phyloP scores from a whole-genome alignment of 345 rosid genomes.

The Moringa oleifera region DNA sequence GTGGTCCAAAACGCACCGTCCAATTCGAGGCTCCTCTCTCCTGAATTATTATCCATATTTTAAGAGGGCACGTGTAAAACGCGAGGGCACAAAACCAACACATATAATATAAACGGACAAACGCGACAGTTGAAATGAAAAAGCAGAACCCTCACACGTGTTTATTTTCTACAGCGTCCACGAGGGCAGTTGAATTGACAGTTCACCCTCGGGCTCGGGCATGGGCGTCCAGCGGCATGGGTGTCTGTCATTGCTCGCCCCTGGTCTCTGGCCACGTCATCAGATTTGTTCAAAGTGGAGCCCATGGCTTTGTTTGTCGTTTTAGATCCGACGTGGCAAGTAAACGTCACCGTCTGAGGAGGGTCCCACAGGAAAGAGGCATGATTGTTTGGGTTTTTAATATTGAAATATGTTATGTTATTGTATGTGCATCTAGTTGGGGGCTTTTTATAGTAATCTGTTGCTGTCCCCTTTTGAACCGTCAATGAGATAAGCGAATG shows the following conservation, averaged over 20 bases:
- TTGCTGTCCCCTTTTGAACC: constrained; percentile 27
- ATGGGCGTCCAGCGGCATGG: too few relatives aligned
- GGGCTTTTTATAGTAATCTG: background rate
- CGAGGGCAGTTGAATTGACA: constrained; percentile 19
- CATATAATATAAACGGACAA: constrained; percentile 13
- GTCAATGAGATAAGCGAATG: constrained; percentile 11
- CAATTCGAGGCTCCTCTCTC: background rate
- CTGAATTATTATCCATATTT: constrained; percentile 6
- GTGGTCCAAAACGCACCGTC: constrained; percentile 3
- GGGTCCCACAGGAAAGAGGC: too few relatives aligned
- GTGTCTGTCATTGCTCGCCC: constrained; percentile 1
- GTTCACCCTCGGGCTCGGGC: constrained; percentile 23
- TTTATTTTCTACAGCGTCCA: constrained; percentile 1
- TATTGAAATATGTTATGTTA: background rate
- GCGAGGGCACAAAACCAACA: constrained; percentile 7
- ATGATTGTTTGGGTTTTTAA: too few relatives aligned
- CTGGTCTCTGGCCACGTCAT: constrained; percentile 19
- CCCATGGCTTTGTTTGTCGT: constrained; percentile 3
- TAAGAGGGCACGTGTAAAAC: constrained; percentile 31
- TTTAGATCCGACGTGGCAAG: background rate
- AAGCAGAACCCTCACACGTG: constrained; percentile 13
- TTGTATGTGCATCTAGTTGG: background rate
- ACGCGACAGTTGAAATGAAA: constrained; percentile 24
- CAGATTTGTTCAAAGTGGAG: background rate
- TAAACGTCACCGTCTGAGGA: background rate